Evolutionary conservation across 108 stramenopile genomes (phyloP), one percentile per base, ranked within the genome.

Genomic region (Nitzschia sp.): DNA sequence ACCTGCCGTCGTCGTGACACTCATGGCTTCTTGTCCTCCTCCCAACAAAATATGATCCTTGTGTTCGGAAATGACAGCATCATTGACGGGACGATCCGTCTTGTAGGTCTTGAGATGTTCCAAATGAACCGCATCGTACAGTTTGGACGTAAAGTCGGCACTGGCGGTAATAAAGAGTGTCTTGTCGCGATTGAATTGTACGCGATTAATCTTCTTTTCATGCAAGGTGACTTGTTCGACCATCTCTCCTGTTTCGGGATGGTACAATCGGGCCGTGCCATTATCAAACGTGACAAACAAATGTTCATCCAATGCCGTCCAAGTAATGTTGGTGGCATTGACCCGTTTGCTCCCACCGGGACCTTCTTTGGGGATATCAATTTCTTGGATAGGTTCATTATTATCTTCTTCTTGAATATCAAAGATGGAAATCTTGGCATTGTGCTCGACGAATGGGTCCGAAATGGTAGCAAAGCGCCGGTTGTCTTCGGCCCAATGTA

Each of bases 21-120:
- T 80, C 96, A 96, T 96, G 55, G 99, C 99, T 68, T 99, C 99
- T 80, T 99, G 99, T 26, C 99, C 99, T 47, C 99, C 99, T 13
- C 97, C 99, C 62, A 98, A 69, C 34, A 99, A 68, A 30, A 99
- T 96, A 64, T 98, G 99, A 71, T 98, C 97, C 77, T 96, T 94
- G 15, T 78, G 85, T 53, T 95, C 96, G 29, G 88, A 86, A 61
- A 99, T 96, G 52, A 93, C 96, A n/a, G 95, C 97, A 72, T 96
- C 98, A 73, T 99, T 99, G 48, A 99, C 96, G 1, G 97, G 98
- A 72, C 98, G 91, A 60, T 98, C 98, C 5, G 97, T 97, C 71
- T 92, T 84, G 89, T 97, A 99, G 3, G 89, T 91, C 79, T 97
- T 96, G 74, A 96, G 71, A 58, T 89, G 89, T 41, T 77, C 75